Evolutionary conservation across 345 rosid genomes (phyloP).

Genomic region (Psidium guajava): DNA sequence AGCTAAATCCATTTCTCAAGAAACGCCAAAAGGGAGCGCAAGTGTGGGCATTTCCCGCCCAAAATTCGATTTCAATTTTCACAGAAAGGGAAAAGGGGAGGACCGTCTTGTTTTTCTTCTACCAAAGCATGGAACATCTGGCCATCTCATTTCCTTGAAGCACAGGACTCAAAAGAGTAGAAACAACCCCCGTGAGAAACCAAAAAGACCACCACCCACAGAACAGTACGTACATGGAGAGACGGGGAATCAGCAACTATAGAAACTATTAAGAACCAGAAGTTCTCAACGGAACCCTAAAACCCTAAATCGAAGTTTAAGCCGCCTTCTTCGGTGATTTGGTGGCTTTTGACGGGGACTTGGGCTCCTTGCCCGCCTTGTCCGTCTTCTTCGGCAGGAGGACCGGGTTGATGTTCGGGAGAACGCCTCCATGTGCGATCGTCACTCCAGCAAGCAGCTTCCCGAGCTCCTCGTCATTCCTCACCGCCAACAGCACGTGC

Average conservation of each 20-base stretch:
- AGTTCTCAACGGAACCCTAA: neutral
- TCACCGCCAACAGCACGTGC: constrained; percentile 24
- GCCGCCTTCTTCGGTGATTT: constrained; percentile 35
- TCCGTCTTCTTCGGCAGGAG: constrained; percentile 29
- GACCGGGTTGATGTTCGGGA: constrained; percentile 27
- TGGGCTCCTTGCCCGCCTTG: constrained; percentile 17
- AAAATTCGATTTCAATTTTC: neutral
- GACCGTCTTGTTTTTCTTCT: neutral
- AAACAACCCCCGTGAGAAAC: neutral
- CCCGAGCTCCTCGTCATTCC: constrained; percentile 31
- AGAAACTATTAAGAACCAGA: neutral
- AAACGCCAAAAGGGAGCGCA: neutral
- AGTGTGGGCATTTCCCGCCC: neutral
- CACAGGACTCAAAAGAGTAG: neutral
- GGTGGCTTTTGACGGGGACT: constrained; percentile 23
- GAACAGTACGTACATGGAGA: neutral
- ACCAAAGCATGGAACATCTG: neutral
- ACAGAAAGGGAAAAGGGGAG: no score
- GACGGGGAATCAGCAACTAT: neutral
- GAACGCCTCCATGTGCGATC: constrained; percentile 31
- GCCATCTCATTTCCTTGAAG: neutral
- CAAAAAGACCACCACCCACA: neutral
- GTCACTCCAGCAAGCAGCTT: constrained; percentile 32
- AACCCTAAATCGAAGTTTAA: neutral
- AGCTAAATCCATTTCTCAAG: neutral